phyloP scores from a whole-genome alignment of 352 stramenopile species.

The Globisporangium spinosum region DNA sequence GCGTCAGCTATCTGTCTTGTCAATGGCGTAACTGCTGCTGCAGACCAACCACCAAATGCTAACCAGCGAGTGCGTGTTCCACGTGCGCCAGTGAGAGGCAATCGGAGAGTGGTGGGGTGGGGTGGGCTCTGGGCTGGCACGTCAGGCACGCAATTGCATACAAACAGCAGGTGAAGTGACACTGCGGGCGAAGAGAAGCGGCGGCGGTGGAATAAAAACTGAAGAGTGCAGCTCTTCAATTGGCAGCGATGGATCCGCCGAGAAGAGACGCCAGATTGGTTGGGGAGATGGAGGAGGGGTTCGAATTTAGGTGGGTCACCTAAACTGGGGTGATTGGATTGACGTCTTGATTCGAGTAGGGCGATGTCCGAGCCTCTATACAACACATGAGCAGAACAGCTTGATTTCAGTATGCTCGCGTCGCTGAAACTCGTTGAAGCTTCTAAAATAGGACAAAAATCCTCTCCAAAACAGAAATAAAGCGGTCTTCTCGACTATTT shows the following conservation, averaged over 20 bases:
- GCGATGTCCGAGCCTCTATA: background rate
- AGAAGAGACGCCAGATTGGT: constrained; percentile 1
- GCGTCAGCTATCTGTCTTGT: background rate
- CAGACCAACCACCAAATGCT: background rate
- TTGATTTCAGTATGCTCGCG: background rate
- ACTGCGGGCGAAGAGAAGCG: background rate
- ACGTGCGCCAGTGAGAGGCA: background rate
- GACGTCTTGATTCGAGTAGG: background rate
- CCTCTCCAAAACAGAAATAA: background rate
- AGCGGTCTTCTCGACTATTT: background rate
- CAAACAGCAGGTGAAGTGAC: background rate
- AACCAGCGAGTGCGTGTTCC: background rate
- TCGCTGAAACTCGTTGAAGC: background rate
- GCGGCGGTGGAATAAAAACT: background rate
- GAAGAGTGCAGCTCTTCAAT: constrained; percentile 8
- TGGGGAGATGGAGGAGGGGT: background rate
- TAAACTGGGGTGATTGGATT: background rate
- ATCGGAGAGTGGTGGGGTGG: background rate
- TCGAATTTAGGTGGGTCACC: constrained; percentile 9
- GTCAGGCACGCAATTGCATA: background rate
- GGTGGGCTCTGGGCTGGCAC: background rate
- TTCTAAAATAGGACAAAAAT: background rate
- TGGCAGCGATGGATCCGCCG: constrained; percentile 6
- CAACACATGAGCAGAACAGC: background rate
- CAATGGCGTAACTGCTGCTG: background rate